Base-by-base conservation (phyloP, 106 monocot species). In the Allium fistulosum region DNA sequence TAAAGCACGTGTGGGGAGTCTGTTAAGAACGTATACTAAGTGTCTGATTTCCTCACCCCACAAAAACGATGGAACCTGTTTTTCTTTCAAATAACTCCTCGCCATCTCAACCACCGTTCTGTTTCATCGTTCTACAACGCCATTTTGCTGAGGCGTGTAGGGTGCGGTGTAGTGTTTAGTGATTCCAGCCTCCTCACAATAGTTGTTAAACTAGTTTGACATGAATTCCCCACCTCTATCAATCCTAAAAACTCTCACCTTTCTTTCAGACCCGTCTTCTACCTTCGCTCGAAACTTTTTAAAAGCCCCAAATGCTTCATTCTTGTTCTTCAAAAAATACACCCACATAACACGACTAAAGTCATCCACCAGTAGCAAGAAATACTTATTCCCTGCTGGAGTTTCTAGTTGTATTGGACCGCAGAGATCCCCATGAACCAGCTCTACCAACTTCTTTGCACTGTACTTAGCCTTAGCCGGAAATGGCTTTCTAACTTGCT, bases 361-460 rank as follows among this genome's bases (percentile, higher is more conserved):
- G 6, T 55, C 73, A 64, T 73, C 73, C 51, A 73, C 73, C 10
- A 73, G 7, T 15, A 73, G 11, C 4, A 73, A 27, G 6, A 73
- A 73, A 17, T 73, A 73, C 9, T 17, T 55, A 8, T 74, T 66
- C 10, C n/a, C 63, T 0, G 2, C 63, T 1, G 51, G 18, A 4
- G 73, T 73, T 22, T 13, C 8, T 26, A 62, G 73, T 22, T 22
- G 27, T 7, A 73, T 73, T 2, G 63, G 73, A 9, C 73, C 73
- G 26, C 52, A 73, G 28, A 73, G 18, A 22, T 22, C 73, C 0
- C 26, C 63, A 37, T 73, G 73, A 1, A 73, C 26, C 49, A 73
- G 8, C 5, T 63, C 26, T 11, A 57, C 10, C 3, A 9, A 9
- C 4, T 46, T 16, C 22, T 22, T 22, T 22, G 22, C 22, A 22